Base-by-base conservation (phyloP, 495 filamentous ascomycete species). In the Penicillium robsamsonii region DNA sequence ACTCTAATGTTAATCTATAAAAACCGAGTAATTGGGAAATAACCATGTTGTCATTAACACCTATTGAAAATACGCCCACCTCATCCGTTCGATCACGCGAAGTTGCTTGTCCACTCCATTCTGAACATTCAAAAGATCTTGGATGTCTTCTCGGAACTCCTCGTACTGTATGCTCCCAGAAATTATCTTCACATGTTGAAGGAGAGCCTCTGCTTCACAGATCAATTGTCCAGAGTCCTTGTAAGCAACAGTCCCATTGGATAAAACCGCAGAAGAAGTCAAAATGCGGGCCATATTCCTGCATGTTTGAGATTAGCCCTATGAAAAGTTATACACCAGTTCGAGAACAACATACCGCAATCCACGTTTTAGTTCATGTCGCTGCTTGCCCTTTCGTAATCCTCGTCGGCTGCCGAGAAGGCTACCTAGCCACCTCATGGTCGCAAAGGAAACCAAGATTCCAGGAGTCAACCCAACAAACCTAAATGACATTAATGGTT, bases 381-480 rank as follows among this genome's bases (percentile, higher is more conserved):
- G 81, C 50, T 80, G 78, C 40, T 76, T 77, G 51, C 83, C 81
- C 51, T 75, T 72, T 56, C 75, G 79, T 57, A 85, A 56, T n/a
- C 91, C 87, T 64, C 76, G 83, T 44, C 89, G 80, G 55, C 74
- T 86, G 47, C 87, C 84, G 42, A 96, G 79, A 8, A 84, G 58
- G 13, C 84, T 78, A 27, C 78, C 76, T 4, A 94, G 66, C 80
- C 92, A 97, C 52, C 87, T 84, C 18, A 86, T 72, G 9, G 81
- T 70, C n/a, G 88, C 84, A 49, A 95, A 82, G 5, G 87, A 87
- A 9, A 97, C 90, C 45, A 98, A 72, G 13, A 96, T 78, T 3
- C 94, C 91, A 11, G 94, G 94, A 1, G 94, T 96, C 38, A 98
- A 72, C 9, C 92, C 92, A 44, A 98, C 84, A 65, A 98, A 96